Evolutionary conservation across 345 rosid species (phyloP).

Genomic region (Hibiscus tridactylites): DNA sequence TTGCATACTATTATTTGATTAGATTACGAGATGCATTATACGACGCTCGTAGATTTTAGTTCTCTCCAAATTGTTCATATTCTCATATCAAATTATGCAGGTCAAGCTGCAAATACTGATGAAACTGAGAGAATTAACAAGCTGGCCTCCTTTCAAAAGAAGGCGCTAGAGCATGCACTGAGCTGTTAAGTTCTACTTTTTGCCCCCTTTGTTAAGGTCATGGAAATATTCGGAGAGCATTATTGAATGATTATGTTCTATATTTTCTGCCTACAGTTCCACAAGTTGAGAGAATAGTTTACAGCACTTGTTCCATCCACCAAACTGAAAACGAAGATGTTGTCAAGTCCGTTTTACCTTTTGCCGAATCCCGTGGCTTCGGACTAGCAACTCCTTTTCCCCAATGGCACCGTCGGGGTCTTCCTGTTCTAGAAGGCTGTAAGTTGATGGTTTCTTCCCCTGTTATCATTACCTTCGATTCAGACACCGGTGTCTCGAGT

Average conservation of each 20-base stretch:
- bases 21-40: neutral
- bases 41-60: neutral
- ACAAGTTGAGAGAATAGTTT: constrained; percentile 55
- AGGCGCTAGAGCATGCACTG: constrained; percentile 75
- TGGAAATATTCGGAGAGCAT: neutral
- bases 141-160: constrained; percentile 78
- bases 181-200: constrained; percentile 40
- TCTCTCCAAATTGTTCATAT: neutral
- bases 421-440: too few relatives aligned
- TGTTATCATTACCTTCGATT: neutral
- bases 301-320: constrained; percentile 89
- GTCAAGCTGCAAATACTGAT: constrained; percentile 15
- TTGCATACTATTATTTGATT: neutral
- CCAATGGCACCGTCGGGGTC: neutral
- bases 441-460: neutral
- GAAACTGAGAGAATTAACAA: constrained; percentile 53
- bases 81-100: constrained; percentile 10
- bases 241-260: neutral
- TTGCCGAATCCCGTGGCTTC: constrained; percentile 51
- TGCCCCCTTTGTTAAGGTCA: neutral
- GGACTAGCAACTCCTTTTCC: constrained; percentile 62
- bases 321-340: constrained; percentile 90
- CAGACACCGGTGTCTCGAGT: neutral
- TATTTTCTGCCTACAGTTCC: constrained; percentile 36
- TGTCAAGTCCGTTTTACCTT: constrained; percentile 47